These are phyloP conservation scores for Triticum aestivum DNA, from an alignment of 176 grass and related monocot genomes.

Conservation along the genomic window DNA sequence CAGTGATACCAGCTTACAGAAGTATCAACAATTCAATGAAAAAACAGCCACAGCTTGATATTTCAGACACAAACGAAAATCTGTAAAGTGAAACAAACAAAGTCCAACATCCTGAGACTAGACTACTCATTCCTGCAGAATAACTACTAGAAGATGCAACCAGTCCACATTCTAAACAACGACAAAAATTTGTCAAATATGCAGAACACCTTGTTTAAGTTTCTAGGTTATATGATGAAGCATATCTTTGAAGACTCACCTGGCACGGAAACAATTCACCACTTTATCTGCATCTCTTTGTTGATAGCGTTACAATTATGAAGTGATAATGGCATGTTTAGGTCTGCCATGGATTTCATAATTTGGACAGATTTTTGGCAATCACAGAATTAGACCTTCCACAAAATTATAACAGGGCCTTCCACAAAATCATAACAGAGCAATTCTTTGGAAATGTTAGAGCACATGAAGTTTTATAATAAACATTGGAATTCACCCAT, in stretches of 20 bases:
- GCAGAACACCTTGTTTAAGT: neutral
- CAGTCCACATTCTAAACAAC: neutral
- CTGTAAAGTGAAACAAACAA: too few species aligned
- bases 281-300: neutral
- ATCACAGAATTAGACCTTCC: slow-evolving; percentile 8
- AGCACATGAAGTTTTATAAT: neutral
- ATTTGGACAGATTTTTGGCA: neutral
- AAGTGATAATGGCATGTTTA: neutral
- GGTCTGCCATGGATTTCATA: neutral
- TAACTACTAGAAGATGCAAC: neutral
- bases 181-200: neutral
- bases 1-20: neutral
- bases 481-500: slow-evolving; percentile 20
- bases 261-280: neutral
- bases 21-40: too few species aligned
- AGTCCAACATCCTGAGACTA: neutral
- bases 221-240: neutral
- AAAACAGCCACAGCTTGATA: too few species aligned
- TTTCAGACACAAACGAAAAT: too few species aligned
- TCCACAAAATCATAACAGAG: neutral
- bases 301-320: neutral
- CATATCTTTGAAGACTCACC: neutral
- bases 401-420: neutral
- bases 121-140: neutral
- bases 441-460: neutral